Evolutionary conservation across 805 yeast genomes (phyloP).

Genomic region (Isabelozyma gotoi): DNA sequence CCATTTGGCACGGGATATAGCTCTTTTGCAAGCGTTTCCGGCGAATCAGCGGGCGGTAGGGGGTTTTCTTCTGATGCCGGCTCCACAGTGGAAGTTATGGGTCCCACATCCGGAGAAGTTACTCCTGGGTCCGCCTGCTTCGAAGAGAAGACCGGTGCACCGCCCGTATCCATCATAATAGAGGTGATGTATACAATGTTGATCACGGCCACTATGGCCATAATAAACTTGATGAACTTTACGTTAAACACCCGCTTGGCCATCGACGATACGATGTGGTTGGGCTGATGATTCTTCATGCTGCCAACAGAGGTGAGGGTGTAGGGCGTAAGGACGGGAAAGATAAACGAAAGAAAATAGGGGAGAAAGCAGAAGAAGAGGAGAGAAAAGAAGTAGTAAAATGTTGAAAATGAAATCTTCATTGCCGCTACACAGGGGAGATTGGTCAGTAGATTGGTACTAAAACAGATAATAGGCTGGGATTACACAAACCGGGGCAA

Average conservation of each 20-base stretch:
- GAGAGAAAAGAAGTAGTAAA: not conserved
- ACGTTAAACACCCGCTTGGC: conserved; percentile 11
- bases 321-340: no score
- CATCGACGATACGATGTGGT: conserved; percentile 1
- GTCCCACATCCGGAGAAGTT: not conserved
- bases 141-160: not conserved
- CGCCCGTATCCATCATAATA: conserved; percentile 9
- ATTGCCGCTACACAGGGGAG: no score
- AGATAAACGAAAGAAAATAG: not conserved
- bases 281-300: not conserved
- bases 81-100: not conserved
- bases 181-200: conserved; percentile 17
- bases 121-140: not conserved
- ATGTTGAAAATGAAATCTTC: no score
- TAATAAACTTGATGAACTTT: conserved; percentile 14
- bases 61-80: not conserved
- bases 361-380: not conserved
- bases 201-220: conserved; percentile 13
- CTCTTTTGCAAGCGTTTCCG: not conserved
- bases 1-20: conserved; percentile 12
- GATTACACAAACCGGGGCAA: no score
- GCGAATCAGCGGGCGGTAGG: not conserved
- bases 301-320: no score
- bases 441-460: no score
- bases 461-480: no score